Evolutionary conservation across 1,284 basidiomycete species (phyloP).

Genomic region (Phellinidium pouzarii): DNA sequence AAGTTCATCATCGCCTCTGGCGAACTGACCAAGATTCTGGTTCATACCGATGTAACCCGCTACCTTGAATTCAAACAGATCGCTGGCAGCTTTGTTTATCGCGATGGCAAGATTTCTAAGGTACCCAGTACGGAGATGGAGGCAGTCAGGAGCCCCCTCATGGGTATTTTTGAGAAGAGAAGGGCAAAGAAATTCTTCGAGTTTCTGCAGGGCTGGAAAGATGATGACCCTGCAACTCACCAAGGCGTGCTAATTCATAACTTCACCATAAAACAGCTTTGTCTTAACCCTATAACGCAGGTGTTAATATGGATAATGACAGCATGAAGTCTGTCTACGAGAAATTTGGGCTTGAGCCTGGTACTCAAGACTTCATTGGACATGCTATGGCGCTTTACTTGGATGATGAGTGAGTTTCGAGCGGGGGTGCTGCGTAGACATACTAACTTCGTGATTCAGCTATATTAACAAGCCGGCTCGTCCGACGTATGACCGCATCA

Average conservation of each 20-base stretch:
- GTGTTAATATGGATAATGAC: slow-evolving; percentile 79
- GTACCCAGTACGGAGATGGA: slow-evolving; percentile 98
- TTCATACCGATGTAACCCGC: slow-evolving; percentile 97
- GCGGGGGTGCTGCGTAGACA: neutral
- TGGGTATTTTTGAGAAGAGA: slow-evolving; percentile 98
- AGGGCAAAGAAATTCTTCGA: slow-evolving; percentile 99
- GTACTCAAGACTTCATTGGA: slow-evolving; percentile 98
- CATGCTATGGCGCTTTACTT: slow-evolving; percentile 99
- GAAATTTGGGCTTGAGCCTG: slow-evolving; percentile 95
- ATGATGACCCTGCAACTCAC: slow-evolving; percentile 91
- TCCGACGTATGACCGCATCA: slow-evolving; percentile 88
- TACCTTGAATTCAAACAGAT: slow-evolving; percentile 99
- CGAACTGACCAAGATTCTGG: slow-evolving; percentile 96
- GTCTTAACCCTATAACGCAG: slow-evolving; percentile 35
- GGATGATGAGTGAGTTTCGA: slow-evolving; percentile 83
- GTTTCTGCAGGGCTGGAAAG: slow-evolving; percentile 94
- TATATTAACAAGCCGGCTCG: slow-evolving; percentile 92
- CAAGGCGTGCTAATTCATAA: slow-evolving; percentile 67
- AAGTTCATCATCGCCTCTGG: slow-evolving; percentile 99
- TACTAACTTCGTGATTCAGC: slow-evolving; percentile 35
- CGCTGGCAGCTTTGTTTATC: slow-evolving; percentile 95
- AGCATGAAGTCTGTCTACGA: slow-evolving; percentile 92
- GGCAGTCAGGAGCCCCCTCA: slow-evolving; percentile 89
- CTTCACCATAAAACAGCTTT: slow-evolving; percentile 2
- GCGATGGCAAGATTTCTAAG: slow-evolving; percentile 96